Conservation (phyloP, 495 filamentous ascomycete species). For the Daldinia grandis region DNA sequence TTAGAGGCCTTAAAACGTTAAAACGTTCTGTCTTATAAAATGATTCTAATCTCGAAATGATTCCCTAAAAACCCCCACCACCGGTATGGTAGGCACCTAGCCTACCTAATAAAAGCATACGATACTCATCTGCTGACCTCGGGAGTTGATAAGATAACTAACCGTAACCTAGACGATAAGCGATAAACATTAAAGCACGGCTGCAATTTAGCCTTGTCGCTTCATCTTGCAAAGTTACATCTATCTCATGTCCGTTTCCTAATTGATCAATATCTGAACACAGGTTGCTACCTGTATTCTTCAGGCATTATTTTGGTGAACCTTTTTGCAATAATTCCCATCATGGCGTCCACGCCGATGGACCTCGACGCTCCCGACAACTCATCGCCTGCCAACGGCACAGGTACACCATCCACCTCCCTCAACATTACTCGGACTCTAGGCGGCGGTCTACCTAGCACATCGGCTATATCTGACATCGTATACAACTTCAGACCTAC, state of each 20-base stretch:
- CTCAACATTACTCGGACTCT: constrained; percentile 53
- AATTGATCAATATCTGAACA: background rate
- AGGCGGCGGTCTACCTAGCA: constrained; percentile 46
- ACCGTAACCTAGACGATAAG: too few relatives aligned
- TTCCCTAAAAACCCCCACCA: too few relatives aligned
- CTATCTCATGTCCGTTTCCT: background rate
- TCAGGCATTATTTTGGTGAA: background rate
- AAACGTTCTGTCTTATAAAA: too few relatives aligned
- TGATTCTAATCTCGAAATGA: too few relatives aligned
- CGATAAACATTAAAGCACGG: background rate
- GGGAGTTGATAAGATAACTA: too few relatives aligned
- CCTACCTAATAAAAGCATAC: too few relatives aligned
- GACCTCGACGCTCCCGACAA: constrained; percentile 56
- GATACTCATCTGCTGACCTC: too few relatives aligned
- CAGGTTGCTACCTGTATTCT: background rate
- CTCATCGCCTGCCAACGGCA: constrained; percentile 46
- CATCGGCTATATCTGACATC: constrained; percentile 56
- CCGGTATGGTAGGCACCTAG: too few relatives aligned
- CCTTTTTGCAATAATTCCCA: background rate
- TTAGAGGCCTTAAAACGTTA: too few relatives aligned
- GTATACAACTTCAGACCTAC: constrained; percentile 59
- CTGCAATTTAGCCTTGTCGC: constrained; percentile 3
- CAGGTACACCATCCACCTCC: constrained; percentile 45
- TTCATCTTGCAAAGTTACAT: background rate
- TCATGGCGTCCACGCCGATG: constrained; percentile 64